A percentile compares a stretch with the other conserved stretches of the same genome.
Evolutionary conservation across 768 basidiomycete genomes (phyloP).

Genomic region (Tricholoma hemisulphureum): DNA sequence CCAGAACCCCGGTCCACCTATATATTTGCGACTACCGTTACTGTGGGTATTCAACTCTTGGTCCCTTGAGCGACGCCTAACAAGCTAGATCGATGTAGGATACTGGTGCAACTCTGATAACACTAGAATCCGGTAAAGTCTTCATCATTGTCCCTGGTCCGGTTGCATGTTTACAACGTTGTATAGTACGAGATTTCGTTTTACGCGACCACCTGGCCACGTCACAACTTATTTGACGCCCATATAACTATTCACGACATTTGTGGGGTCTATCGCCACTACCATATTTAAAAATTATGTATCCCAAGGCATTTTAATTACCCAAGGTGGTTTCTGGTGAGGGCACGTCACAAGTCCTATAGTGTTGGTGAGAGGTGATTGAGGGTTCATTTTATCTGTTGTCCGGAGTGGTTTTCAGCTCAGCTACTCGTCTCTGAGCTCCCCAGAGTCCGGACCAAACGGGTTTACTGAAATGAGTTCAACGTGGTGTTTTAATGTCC

Average conservation of each 20-base stretch:
- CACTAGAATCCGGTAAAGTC: slow-evolving; percentile 51
- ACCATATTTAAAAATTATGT: slow-evolving; percentile 3
- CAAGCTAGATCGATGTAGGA: slow-evolving; percentile 39
- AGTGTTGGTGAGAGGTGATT: not conserved
- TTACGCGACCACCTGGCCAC: slow-evolving; percentile 53
- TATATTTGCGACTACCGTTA: slow-evolving; percentile 68
- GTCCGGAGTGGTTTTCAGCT: not conserved
- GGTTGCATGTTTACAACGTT: no score
- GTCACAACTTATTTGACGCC: slow-evolving; percentile 49
- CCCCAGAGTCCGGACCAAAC: not conserved
- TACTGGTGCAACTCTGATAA: slow-evolving; percentile 59
- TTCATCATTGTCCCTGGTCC: slow-evolving; percentile 2
- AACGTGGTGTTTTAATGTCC: not conserved
- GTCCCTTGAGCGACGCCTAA: not conserved
- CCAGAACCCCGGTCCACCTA: slow-evolving; percentile 56
- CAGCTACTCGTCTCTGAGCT: not conserved
- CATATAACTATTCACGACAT: not conserved
- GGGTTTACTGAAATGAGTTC: not conserved
- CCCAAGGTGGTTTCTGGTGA: not conserved
- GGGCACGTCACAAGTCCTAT: not conserved
- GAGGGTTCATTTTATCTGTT: not conserved
- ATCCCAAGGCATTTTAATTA: not conserved
- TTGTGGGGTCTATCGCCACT: not conserved
- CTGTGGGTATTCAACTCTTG: slow-evolving; percentile 40
- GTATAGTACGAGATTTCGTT: slow-evolving; percentile 59